Evolutionary conservation across 495 filamentous ascomycete genomes (phyloP).

Genomic region (Tuber borchii): DNA sequence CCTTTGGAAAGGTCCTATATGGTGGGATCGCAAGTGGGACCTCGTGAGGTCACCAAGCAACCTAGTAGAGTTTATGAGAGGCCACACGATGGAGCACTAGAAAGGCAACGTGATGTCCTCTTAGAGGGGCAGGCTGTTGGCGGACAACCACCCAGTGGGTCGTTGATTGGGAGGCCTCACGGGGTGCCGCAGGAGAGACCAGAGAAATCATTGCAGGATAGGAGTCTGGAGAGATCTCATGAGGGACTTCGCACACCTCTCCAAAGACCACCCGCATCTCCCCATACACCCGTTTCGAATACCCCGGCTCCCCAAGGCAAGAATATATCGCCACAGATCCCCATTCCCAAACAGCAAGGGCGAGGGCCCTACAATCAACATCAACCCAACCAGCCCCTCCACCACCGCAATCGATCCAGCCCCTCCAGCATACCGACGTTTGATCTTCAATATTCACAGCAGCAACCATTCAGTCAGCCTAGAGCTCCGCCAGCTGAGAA

Average conservation of each 20-base stretch:
- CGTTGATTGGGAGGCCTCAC: background rate
- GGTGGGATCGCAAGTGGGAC: constrained; percentile 6
- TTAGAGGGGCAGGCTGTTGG: background rate
- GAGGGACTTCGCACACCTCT: constrained; percentile 12
- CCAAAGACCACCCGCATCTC: background rate
- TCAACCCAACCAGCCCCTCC: constrained; percentile 19
- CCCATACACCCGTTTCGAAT: background rate
- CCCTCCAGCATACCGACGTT: constrained; percentile 13
- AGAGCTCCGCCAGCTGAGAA: constrained; percentile 15
- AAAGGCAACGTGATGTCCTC: constrained; percentile 5
- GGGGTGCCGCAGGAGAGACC: background rate
- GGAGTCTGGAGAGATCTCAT: constrained; percentile 1
- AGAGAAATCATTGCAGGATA: constrained; percentile 10
- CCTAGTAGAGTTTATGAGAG: constrained; percentile 2
- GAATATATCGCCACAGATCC: constrained; percentile 12
- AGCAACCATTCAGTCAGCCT: constrained; percentile 21
- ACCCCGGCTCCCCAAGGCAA: constrained; percentile 1
- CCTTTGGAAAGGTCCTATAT: constrained; percentile 10
- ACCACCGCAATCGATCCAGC: constrained; percentile 22
- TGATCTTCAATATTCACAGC: constrained; percentile 13
- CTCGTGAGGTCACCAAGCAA: constrained; percentile 6
- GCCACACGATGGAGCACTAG: background rate
- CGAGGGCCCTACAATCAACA: constrained; percentile 14
- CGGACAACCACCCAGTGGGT: background rate
- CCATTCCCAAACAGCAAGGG: constrained; percentile 10